These are phyloP conservation scores for Actinomortierella ambigua DNA, from an alignment of 371 early-diverging fungal genomes.

Conservation along the genomic window DNA sequence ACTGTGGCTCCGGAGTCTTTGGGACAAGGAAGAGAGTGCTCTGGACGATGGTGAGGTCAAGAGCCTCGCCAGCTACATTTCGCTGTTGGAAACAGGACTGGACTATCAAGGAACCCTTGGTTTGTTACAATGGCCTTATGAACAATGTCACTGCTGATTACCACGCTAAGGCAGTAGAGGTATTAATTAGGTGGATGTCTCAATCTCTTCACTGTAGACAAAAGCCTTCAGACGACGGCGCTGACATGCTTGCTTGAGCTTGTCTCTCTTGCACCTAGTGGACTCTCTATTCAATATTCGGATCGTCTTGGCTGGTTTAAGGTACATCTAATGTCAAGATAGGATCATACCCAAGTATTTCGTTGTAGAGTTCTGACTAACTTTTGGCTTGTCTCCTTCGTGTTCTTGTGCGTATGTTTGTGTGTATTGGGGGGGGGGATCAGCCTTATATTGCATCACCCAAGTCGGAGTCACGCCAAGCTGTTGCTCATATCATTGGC, in stretches of 20 bases:
- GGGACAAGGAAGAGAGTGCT: constrained; percentile 42
- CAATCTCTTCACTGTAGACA: constrained; percentile 57
- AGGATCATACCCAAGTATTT: too few relatives aligned
- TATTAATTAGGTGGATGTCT: background rate
- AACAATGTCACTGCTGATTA: background rate
- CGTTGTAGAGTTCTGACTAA: too few relatives aligned
- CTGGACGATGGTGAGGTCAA: constrained; percentile 45
- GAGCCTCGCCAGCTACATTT: constrained; percentile 47
- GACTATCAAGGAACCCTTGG: constrained; percentile 35
- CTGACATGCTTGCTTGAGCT: constrained; percentile 74
- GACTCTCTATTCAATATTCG: constrained; percentile 62
- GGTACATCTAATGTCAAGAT: constrained; percentile 18
- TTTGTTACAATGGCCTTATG: constrained; percentile 3
- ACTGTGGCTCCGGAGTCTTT: constrained; percentile 49
- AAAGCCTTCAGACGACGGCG: constrained; percentile 60
- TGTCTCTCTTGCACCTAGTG: constrained; percentile 73
- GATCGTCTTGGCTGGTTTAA: constrained; percentile 66
- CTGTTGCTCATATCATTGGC: constrained; percentile 77
- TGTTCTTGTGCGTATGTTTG: background rate
- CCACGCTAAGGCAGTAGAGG: too few relatives aligned
- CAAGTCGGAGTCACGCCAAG: constrained; percentile 65
- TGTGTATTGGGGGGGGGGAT: too few relatives aligned
- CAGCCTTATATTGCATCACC: constrained; percentile 63
- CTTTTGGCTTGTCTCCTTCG: too few relatives aligned
- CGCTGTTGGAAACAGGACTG: constrained; percentile 29